Evolutionary conservation across 1,284 basidiomycete genomes (phyloP).

Genomic region (Heimioporus punctisporus): DNA sequence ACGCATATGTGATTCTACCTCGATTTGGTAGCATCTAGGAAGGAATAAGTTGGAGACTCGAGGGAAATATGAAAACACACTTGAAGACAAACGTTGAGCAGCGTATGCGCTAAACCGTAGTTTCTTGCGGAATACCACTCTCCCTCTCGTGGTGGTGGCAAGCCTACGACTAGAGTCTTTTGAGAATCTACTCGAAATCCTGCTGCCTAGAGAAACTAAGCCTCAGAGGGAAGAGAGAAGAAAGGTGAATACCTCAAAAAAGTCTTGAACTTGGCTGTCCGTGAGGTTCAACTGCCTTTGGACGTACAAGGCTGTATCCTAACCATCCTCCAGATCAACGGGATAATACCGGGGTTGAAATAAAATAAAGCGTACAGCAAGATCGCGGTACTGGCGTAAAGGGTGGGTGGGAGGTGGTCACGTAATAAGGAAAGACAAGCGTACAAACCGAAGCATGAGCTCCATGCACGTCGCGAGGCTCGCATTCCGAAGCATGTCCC

Average conservation of each 20-base stretch:
- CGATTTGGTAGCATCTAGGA: slow-evolving; percentile 38
- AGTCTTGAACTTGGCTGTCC: slow-evolving; percentile 49
- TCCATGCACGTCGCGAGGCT: slow-evolving; percentile 39
- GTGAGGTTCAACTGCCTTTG: slow-evolving; percentile 46
- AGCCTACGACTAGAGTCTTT: slow-evolving; percentile 48
- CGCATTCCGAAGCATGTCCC: slow-evolving; percentile 28
- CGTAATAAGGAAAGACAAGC: slow-evolving; percentile 5
- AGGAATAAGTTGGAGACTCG: no score
- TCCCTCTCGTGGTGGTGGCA: slow-evolving; percentile 45
- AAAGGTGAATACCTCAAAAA: slow-evolving; percentile 43
- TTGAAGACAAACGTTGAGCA: slow-evolving; percentile 39
- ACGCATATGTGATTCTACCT: slow-evolving; percentile 24
- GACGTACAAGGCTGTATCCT: slow-evolving; percentile 51
- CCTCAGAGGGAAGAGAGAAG: not conserved
- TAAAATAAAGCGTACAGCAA: slow-evolving; percentile 32
- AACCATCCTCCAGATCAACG: not conserved
- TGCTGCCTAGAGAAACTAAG: slow-evolving; percentile 36
- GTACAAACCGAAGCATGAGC: slow-evolving; percentile 40
- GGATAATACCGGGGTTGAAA: not conserved
- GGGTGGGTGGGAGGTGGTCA: not conserved
- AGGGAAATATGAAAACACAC: slow-evolving; percentile 23
- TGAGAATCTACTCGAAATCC: slow-evolving; percentile 44
- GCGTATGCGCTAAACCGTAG: slow-evolving; percentile 45
- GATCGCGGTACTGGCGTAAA: slow-evolving; percentile 43
- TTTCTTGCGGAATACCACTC: slow-evolving; percentile 41